Base-by-base conservation (phyloP, 352 stramenopile genomes). In the Phytopythium delawarense region DNA sequence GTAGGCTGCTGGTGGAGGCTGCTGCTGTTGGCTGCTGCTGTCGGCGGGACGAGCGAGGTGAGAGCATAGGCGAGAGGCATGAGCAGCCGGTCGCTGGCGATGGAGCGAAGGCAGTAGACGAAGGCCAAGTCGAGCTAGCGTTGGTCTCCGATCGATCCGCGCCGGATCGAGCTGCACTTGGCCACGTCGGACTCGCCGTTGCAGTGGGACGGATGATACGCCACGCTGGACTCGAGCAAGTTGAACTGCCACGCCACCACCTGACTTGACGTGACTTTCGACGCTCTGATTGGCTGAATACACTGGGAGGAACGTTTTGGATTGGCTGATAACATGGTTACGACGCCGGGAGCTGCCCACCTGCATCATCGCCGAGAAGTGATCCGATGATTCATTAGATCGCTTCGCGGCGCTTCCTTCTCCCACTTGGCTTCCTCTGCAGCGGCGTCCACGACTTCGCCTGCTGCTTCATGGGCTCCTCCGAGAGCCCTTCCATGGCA, bases 311-410 rank as follows among this genome's bases (percentile, higher is more conserved):
- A 9, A 45, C 7, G 7, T 1, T 13, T 57, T 9, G 42, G n/a
- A 61, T 61, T 40, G 54, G 54, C 9, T 23, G 28, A 35, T 40
- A 40, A 35, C 21, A 18, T n/a, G 32, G 13, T 55, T 59, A 59
- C 54, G 37, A 50, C 35, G 37, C 2, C 8, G 7, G 40, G 8
- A n/a, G 32, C 18, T 49, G 20, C n/a, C 40, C 40, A 13, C 23
- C 23, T 44, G 16, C 45, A 28, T 57, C 50, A 57, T 63, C 34
- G 21, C 28, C 28, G 28, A 1, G 28, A 32, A 30, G 13, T 12
- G 28, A 32, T 32, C 28, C 28, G 28, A 40, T 1, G 35, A 40
- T 40, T 40, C 35, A 40, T 32, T 3, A 4, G 28, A 32, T 32
- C 28, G 5, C 28, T 32, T 32, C 5, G 28, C 28, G 28, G 28